phyloP scores from a whole-genome alignment of 257 asterid genomes.

The Voacanga thouarsii region DNA sequence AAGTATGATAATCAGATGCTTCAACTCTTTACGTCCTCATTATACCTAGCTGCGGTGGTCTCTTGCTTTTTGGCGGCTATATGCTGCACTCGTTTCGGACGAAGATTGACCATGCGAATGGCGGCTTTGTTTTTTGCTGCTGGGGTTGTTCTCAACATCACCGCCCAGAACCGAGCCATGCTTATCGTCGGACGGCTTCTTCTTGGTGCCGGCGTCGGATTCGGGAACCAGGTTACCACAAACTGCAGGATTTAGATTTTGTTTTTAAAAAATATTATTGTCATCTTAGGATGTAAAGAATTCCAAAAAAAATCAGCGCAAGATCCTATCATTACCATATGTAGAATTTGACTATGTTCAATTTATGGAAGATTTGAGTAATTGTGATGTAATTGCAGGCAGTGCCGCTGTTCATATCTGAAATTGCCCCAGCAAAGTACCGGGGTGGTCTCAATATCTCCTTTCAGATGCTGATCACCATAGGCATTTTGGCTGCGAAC shows the following conservation, averaged over 20 bases:
- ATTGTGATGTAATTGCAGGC: constrained; percentile 29
- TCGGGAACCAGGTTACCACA: constrained; percentile 28
- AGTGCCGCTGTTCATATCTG: constrained; percentile 55
- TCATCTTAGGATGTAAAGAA: no score
- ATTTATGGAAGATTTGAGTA: neutral
- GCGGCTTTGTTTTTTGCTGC: constrained; percentile 19
- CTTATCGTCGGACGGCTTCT: constrained; percentile 23
- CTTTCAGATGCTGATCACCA: constrained; percentile 47
- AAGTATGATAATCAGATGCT: constrained; percentile 25
- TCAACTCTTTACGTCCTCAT: constrained; percentile 32
- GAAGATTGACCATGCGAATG: constrained; percentile 24
- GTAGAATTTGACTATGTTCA: neutral
- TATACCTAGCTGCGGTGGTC: constrained; percentile 27
- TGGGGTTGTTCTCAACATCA: constrained; percentile 23
- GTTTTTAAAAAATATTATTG: no score
- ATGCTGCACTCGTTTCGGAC: constrained; percentile 19
- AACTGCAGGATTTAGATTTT: no score
- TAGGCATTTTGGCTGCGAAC: constrained; percentile 47
- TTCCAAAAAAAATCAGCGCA: no score
- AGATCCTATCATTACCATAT: no score
- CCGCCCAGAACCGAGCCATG: constrained; percentile 13
- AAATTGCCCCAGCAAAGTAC: constrained; percentile 48
- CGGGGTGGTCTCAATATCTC: constrained; percentile 45
- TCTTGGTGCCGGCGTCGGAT: constrained; percentile 31
- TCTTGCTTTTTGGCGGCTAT: constrained; percentile 20